Evolutionary conservation across 2,329 filamentous ascomycete species (phyloP).

Genomic region (Nigrospora osmanthi): DNA sequence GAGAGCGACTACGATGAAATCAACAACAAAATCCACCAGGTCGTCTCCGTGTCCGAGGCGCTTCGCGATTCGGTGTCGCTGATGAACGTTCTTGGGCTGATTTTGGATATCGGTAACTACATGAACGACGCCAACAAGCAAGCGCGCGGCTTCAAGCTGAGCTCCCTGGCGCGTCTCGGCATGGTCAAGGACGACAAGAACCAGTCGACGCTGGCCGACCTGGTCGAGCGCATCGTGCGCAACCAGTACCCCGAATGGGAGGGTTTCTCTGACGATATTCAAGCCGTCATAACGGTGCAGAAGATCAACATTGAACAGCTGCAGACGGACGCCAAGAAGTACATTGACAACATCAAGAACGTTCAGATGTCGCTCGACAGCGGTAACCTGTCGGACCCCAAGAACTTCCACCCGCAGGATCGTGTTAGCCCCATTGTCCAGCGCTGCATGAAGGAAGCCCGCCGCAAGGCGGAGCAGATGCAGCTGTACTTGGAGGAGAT

Average conservation of each 20-base stretch:
- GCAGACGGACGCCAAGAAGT: conserved; percentile 77
- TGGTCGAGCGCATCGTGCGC: conserved; percentile 92
- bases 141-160: conserved; percentile 94
- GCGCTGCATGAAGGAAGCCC: conserved; percentile 90
- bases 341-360: conserved; percentile 92
- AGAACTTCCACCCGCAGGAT: conserved; percentile 97
- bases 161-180: conserved; percentile 80
- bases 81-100: conserved; percentile 93
- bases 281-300: conserved; percentile 67
- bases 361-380: conserved; percentile 87
- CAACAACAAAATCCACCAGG: conserved; percentile 72
- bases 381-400: conserved; percentile 90
- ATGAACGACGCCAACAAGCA: conserved; percentile 99
- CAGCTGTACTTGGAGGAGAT: conserved; percentile 90
- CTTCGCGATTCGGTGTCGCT: conserved; percentile 84
- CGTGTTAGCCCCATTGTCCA: conserved; percentile 88
- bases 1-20: conserved; percentile 91
- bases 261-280: conserved; percentile 76
- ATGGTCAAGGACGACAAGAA: conserved; percentile 99
- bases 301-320: conserved; percentile 96
- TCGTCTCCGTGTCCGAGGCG: conserved; percentile 83
- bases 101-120: conserved; percentile 97
- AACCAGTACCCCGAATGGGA: conserved; percentile 97
- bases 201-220: conserved; percentile 87
- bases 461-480: conserved; percentile 94